Conservation (phyloP, 495 filamentous ascomycete species). For the Xylaria sp. region DNA sequence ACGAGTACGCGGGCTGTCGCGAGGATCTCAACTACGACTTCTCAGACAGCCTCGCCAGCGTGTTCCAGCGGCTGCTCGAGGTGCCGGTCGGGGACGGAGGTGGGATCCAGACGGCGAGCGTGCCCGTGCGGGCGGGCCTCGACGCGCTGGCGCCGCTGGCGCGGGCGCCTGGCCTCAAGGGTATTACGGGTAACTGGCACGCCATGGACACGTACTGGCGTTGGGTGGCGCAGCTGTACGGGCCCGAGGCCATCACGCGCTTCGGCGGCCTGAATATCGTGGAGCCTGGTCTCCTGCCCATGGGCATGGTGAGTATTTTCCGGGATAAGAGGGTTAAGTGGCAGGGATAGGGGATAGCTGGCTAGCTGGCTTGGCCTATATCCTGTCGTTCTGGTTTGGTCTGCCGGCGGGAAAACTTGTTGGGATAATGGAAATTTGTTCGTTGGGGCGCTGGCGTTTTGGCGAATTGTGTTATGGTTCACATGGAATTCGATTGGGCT, state of each 20-base stretch:
- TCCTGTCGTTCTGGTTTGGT: too few relatives aligned
- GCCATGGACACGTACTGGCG: constrained; percentile 65
- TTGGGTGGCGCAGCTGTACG: constrained; percentile 68
- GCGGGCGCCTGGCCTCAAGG: constrained; percentile 31
- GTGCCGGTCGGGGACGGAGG: constrained; percentile 24
- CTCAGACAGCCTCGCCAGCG: constrained; percentile 34
- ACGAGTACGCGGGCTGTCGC: constrained; percentile 59
- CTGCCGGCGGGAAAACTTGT: background rate
- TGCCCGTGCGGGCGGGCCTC: constrained; percentile 40
- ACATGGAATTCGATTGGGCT: background rate
- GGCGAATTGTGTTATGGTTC: background rate
- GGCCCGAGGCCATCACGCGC: constrained; percentile 61
- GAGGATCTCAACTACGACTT: constrained; percentile 50
- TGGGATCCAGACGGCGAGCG: constrained; percentile 26
- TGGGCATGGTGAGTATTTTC: constrained; percentile 70
- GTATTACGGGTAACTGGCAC: constrained; percentile 41
- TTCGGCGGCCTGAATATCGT: constrained; percentile 71
- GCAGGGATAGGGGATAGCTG: constrained; percentile 49
- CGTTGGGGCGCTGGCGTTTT: background rate
- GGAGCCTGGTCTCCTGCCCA: constrained; percentile 64
- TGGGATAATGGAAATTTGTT: background rate
- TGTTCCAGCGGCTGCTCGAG: constrained; percentile 48
- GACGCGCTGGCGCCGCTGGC: constrained; percentile 24
- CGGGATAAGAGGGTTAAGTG: constrained; percentile 65
- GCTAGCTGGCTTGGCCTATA: too few relatives aligned